Percentiles rank a stretch among this genome's conserved stretches.
These are phyloP conservation scores for Panicum hallii DNA, from an alignment of 202 grass and related monocot genomes.

Conservation along the genomic window DNA sequence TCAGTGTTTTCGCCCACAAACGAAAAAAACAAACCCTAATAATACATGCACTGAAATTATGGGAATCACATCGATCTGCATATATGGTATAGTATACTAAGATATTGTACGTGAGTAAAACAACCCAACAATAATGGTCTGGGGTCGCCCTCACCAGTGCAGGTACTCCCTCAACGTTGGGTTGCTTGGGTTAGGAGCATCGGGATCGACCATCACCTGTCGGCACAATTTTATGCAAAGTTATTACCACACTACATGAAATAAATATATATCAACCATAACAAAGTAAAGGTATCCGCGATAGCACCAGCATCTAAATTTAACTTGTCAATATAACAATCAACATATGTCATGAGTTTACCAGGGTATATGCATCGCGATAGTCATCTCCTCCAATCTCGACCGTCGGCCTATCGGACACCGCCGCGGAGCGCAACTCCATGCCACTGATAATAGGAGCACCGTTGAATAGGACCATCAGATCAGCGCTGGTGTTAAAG, in stretches of 20 bases:
- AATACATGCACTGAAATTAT: neutral
- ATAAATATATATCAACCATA: neutral
- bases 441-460: conserved; percentile 56
- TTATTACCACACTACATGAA: neutral
- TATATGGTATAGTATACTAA: neutral
- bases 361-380: conserved; percentile 65
- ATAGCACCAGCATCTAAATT: neutral
- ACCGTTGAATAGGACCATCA: conserved; percentile 56
- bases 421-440: conserved; percentile 54
- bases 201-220: conserved; percentile 89
- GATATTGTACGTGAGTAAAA: neutral
- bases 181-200: conserved; percentile 88
- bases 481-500: conserved; percentile 44
- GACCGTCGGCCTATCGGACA: conserved; percentile 46
- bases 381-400: conserved; percentile 69
- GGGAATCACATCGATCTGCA: neutral
- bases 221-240: neutral
- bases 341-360: conserved; percentile 33
- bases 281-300: neutral
- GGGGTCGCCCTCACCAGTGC: conserved; percentile 64
- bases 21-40: neutral
- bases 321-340: neutral
- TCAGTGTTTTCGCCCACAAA: neutral
- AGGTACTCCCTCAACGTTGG: conserved; percentile 81
- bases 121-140: neutral